Conservation (phyloP, 345 rosid species). For the Gossypium sturtianum region DNA sequence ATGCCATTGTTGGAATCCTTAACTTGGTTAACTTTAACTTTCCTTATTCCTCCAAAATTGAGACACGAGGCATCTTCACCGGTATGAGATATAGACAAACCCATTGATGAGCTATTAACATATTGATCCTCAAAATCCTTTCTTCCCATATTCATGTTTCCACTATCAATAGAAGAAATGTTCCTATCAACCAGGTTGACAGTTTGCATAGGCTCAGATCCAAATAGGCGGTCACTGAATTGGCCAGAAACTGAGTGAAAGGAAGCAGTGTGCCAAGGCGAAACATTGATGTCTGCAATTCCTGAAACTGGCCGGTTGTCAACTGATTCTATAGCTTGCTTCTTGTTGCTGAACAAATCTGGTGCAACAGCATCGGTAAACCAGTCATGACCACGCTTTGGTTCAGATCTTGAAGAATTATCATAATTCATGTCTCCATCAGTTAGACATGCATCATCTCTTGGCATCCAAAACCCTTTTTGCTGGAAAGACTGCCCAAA, state of each 20-base stretch:
- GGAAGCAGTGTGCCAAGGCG: conserved; percentile 36
- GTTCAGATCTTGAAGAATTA: conserved; percentile 39
- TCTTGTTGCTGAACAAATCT: conserved; percentile 46
- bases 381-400: conserved; percentile 55
- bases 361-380: conserved; percentile 34
- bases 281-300: conserved; percentile 26
- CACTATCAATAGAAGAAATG: conserved; percentile 25
- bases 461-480: conserved; percentile 38
- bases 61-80: conserved; percentile 33
- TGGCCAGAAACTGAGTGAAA: conserved; percentile 41
- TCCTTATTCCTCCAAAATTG: conserved; percentile 47
- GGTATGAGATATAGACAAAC: conserved; percentile 37
- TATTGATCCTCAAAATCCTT: conserved; percentile 35
- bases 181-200: conserved; percentile 36
- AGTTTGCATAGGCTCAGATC: conserved; percentile 30
- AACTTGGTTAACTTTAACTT: conserved; percentile 49
- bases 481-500: conserved; percentile 41
- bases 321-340: conserved; percentile 44
- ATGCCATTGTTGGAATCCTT: conserved; percentile 30
- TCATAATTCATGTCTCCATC: conserved; percentile 40
- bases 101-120: conserved; percentile 29
- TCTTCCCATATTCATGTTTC: conserved; percentile 37
- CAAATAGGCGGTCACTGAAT: conserved; percentile 38
- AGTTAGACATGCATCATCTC: conserved; percentile 33
- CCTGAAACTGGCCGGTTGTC: conserved; percentile 26